A percentile compares a stretch with the other conserved stretches of the same genome.
Conservation (phyloP, 176 grass and related monocot genomes). For the Poa pratensis region DNA sequence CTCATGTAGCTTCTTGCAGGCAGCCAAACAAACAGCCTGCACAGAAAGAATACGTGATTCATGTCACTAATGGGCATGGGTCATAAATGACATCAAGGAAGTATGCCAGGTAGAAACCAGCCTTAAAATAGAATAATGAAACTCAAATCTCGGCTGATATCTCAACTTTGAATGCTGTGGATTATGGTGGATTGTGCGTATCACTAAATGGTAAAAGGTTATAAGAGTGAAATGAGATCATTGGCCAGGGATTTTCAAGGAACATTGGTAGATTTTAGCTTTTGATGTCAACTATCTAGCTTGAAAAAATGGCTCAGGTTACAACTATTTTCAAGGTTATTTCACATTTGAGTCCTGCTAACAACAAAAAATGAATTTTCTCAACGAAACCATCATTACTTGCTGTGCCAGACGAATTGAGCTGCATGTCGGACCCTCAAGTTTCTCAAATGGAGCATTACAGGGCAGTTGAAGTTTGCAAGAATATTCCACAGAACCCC, state of each 20-base stretch:
- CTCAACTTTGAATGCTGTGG: constrained; percentile 4
- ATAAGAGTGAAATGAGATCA: background rate
- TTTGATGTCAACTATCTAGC: constrained; percentile 3
- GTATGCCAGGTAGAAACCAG: background rate
- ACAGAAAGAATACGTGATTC: constrained; percentile 34
- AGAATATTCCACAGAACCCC: constrained; percentile 77
- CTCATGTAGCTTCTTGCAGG: constrained; percentile 99
- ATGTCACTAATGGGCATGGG: constrained; percentile 18
- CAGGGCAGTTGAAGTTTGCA: constrained; percentile 97
- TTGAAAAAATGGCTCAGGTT: background rate
- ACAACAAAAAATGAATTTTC: background rate
- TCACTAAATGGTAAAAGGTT: constrained; percentile 11
- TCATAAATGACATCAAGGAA: constrained; percentile 25
- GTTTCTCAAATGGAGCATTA: constrained; percentile 96
- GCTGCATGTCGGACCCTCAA: constrained; percentile 92
- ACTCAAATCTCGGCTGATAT: constrained; percentile 5
- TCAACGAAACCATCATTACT: constrained; percentile 55
- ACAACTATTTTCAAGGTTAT: background rate
- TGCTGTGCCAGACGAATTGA: constrained; percentile 93
- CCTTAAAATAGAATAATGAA: constrained; percentile 35
- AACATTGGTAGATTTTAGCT: background rate
- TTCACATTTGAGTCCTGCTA: constrained; percentile 4
- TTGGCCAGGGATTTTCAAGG: background rate
- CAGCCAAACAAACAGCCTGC: constrained; percentile 97
- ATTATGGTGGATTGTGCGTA: constrained; percentile 27